phyloP scores from a whole-genome alignment of 768 basidiomycete genomes.

The Amyloporia xantha region DNA sequence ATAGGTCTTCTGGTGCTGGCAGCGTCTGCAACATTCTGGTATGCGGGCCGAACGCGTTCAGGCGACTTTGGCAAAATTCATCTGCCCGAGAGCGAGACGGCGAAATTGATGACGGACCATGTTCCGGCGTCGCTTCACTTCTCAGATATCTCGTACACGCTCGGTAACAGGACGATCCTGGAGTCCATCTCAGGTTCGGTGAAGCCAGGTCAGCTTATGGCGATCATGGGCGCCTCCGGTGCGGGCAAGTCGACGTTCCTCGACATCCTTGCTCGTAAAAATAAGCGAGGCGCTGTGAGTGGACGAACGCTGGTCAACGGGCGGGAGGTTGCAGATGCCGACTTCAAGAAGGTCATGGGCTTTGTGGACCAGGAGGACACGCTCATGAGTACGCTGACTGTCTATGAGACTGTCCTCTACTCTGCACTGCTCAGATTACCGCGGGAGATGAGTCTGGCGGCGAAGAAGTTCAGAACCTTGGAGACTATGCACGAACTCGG shows the following conservation, averaged over 20 bases:
- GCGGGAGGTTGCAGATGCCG: slow-evolving; percentile 58
- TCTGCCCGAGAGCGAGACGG: slow-evolving; percentile 74
- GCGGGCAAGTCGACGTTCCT: slow-evolving; percentile 96
- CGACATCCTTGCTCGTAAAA: slow-evolving; percentile 89
- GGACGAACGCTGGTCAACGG: slow-evolving; percentile 87
- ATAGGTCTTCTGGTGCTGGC: slow-evolving; percentile 71
- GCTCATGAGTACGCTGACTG: slow-evolving; percentile 93
- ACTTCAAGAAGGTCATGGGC: slow-evolving; percentile 83
- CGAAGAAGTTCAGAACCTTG: slow-evolving; percentile 90
- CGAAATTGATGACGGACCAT: slow-evolving; percentile 89
- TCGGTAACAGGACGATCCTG: slow-evolving; percentile 64
- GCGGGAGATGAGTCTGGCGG: slow-evolving; percentile 89
- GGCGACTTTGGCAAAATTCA: slow-evolving; percentile 67
- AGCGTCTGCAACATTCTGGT: slow-evolving; percentile 82
- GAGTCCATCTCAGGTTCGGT: slow-evolving; percentile 77
- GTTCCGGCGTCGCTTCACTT: slow-evolving; percentile 94
- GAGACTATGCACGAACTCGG: slow-evolving; percentile 97
- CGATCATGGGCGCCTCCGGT: slow-evolving; percentile 95
- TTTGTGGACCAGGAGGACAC: slow-evolving; percentile 99
- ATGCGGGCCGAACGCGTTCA: slow-evolving; percentile 68
- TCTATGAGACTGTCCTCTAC: slow-evolving; percentile 95
- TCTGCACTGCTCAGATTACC: slow-evolving; percentile 87
- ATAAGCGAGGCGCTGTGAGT: slow-evolving; percentile 70
- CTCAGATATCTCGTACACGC: slow-evolving; percentile 71
- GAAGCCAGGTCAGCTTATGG: slow-evolving; percentile 86